Evolutionary conservation across 768 basidiomycete genomes (phyloP), one percentile per base, ranked within the genome.

Genomic region (Jaapia argillacea): DNA sequence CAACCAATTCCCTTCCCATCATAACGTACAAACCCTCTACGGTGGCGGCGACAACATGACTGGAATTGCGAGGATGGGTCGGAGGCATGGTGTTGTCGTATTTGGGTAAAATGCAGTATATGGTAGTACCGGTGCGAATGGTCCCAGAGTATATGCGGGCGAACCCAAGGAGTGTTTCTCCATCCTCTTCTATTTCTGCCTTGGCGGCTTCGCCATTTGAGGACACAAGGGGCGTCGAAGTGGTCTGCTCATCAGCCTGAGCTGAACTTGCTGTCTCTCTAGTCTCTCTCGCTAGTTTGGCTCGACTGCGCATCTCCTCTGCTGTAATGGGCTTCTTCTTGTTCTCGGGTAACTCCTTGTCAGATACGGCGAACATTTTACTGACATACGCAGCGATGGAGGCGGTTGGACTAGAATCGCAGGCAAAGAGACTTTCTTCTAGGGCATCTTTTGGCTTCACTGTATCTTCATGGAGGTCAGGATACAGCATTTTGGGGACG

Each of bases 301-400:
- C 84, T 46, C 72, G 70, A 6, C 66, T 63, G 16, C 86, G 72
- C 77, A 93, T 79, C 54, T 94, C 86, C 26, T 93, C 90, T 0
- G 86, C 84, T 0, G 84, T 88, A 38, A 88, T 53, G 14, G 74
- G 67, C 51, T 70, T 81, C 55, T 78, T 78, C 63, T 87, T 89
- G 60, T 85, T 81, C 56, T 92, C 86, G 0, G 94, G 94, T 20
- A 99, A 66, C 39, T 92, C 85, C 44, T 75, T 75, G 18, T 61
- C 64, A n/a, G 79, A 64, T 0, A 97, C 83, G 1, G 92, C 91
- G 55, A 98, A 97, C 94, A 98, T 99, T 62, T 98, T 99, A 72
- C 89, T 94, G 38, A 97, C 85, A 60, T 92, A 96, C 4, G 83
- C 94, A 13, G 81, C 76, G 10, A 91, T 69, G 45, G 64, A 76